These are phyloP conservation scores for Solanum paucissectum DNA, from an alignment of 257 asterid species.

Conservation along the genomic window DNA sequence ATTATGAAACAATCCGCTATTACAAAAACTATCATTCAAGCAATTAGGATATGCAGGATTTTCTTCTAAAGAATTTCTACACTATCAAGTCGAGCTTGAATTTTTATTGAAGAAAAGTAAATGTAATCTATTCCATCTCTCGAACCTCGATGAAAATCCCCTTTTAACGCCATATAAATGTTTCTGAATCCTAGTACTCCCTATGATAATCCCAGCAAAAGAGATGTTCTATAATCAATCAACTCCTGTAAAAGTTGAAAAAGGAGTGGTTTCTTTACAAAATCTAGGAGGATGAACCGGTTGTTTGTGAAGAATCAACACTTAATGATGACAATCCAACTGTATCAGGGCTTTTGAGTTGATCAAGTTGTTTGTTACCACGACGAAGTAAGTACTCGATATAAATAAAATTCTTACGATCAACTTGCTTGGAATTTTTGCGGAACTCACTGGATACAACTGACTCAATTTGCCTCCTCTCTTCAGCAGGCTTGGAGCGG, in stretches of 20 bases:
- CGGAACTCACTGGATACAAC: constrained; percentile 66
- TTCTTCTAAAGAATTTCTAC: not conserved
- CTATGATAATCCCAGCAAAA: not conserved
- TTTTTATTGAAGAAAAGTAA: not conserved
- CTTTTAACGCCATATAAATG: not conserved
- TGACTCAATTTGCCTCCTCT: constrained; percentile 52
- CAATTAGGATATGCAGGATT: not conserved
- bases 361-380: constrained; percentile 78
- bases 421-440: constrained; percentile 47
- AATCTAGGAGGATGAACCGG: constrained; percentile 6
- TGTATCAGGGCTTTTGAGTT: constrained; percentile 58
- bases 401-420: constrained; percentile 67
- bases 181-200: not conserved
- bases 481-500: constrained; percentile 59
- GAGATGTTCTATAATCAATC: not conserved
- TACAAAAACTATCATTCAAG: not conserved
- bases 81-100: not conserved
- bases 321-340: constrained; percentile 53
- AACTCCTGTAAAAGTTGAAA: not conserved
- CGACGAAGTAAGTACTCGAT: constrained; percentile 73
- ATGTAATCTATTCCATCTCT: not conserved
- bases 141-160: not conserved
- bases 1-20: not conserved
- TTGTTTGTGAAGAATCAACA: constrained; percentile 23
- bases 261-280: not conserved